A percentile compares a stretch with the other conserved stretches of the same genome.
These are phyloP conservation scores for Vitis rupestris DNA, from an alignment of 164 flowering plant species.

Conservation along the genomic window DNA sequence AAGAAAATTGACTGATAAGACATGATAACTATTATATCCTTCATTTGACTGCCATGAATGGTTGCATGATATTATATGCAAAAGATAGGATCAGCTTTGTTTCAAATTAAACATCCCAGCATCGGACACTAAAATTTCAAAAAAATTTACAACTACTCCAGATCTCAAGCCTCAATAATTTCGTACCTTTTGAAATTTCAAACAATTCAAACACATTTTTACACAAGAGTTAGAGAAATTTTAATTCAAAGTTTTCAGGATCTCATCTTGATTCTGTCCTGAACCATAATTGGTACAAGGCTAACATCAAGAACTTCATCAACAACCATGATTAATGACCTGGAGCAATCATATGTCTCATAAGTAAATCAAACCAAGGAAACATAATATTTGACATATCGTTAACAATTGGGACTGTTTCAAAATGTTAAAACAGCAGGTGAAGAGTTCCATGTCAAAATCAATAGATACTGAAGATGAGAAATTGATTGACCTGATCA, in stretches of 20 bases:
- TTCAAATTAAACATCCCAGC: too few species aligned
- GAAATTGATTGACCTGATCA: slow-evolving; percentile 73
- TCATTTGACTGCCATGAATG: too few species aligned
- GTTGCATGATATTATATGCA: too few species aligned
- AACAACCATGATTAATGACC: background rate
- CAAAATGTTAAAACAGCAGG: too few species aligned
- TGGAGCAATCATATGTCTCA: background rate
- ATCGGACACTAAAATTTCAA: too few species aligned
- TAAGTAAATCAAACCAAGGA: background rate
- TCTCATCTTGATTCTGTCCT: too few species aligned
- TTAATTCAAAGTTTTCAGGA: too few species aligned
- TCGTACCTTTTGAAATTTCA: background rate
- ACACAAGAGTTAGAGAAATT: background rate
- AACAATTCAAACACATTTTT: background rate
- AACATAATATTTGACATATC: background rate
- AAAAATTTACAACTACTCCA: background rate
- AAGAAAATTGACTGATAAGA: too few species aligned
- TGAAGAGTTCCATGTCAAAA: background rate
- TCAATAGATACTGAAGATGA: background rate
- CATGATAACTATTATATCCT: background rate
- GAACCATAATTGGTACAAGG: background rate
- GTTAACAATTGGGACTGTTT: too few species aligned
- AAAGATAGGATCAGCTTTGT: too few species aligned
- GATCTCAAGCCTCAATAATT: background rate
- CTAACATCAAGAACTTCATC: background rate